Conservation (phyloP, 352 stramenopile species). For the Phytophthora sp. region DNA sequence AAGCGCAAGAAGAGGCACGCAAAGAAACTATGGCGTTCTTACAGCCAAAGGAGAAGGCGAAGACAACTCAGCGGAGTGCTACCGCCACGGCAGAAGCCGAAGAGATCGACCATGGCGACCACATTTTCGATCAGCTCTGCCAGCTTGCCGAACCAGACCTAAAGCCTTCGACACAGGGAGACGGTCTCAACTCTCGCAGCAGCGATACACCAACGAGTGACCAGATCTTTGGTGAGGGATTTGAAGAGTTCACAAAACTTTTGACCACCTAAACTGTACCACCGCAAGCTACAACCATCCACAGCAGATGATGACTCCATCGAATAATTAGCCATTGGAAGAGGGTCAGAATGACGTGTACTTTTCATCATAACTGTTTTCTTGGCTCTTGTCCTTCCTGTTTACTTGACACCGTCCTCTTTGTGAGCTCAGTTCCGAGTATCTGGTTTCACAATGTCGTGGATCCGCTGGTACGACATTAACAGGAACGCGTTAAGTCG, state of each 20-base stretch:
- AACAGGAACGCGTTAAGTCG: constrained; percentile 81
- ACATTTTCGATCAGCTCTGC: constrained; percentile 84
- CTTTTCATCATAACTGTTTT: constrained; percentile 3
- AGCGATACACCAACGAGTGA: constrained; percentile 20
- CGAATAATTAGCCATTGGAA: constrained; percentile 2
- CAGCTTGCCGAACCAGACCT: constrained; percentile 81
- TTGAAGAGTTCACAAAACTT: constrained; percentile 61
- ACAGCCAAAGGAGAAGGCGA: constrained; percentile 4
- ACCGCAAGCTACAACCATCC: no score
- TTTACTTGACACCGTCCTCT: not conserved
- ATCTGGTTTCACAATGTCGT: constrained; percentile 75
- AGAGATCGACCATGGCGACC: constrained; percentile 66
- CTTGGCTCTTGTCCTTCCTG: not conserved
- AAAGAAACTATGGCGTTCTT: constrained; percentile 40
- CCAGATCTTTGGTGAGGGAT: constrained; percentile 54
- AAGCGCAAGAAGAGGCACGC: constrained; percentile 33
- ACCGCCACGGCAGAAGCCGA: not conserved
- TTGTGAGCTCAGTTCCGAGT: constrained; percentile 27
- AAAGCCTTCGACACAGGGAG: constrained; percentile 18
- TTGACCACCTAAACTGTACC: constrained; percentile 36
- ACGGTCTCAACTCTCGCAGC: not conserved
- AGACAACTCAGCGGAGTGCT: constrained; percentile 1
- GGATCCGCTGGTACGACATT: constrained; percentile 87
- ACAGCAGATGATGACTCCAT: no score
- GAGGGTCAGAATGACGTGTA: constrained; percentile 1